Percentiles rank a stretch among this genome's conserved stretches.
phyloP scores from a whole-genome alignment of 2,329 filamentous ascomycete genomes.

The Colletotrichum euphorbiae region DNA sequence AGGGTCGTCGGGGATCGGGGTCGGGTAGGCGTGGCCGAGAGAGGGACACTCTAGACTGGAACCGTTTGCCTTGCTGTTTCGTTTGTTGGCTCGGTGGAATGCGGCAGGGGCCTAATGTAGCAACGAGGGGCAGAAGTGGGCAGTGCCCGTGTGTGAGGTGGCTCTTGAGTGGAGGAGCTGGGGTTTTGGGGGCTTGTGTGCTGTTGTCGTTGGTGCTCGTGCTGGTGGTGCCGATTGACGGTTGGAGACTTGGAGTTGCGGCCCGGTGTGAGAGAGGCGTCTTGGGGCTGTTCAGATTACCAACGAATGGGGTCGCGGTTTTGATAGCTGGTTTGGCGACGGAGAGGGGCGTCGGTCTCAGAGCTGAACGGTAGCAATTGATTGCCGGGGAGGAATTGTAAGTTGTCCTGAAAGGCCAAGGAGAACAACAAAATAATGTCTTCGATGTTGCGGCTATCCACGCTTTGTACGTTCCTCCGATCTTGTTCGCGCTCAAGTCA shows the following conservation, averaged over 20 bases:
- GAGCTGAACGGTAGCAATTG: neutral
- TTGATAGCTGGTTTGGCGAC: constrained; percentile 4
- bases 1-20: constrained; percentile 28
- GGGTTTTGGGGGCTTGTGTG: neutral
- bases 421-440: constrained; percentile 3
- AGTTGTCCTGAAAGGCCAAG: neutral
- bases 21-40: constrained; percentile 32
- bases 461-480: constrained; percentile 18
- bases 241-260: neutral
- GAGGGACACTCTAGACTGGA: constrained; percentile 11
- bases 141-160: constrained; percentile 6
- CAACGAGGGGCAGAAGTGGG: constrained; percentile 39
- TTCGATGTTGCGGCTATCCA: constrained; percentile 4
- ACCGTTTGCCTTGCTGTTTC: constrained; percentile 21
- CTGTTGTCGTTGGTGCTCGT: neutral
- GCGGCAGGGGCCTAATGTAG: constrained; percentile 37
- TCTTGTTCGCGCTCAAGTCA: constrained; percentile 12
- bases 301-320: constrained; percentile 1
- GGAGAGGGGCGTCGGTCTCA: neutral
- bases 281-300: constrained; percentile 5
- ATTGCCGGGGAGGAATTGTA: neutral
- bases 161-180: constrained; percentile 17
- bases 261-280: constrained; percentile 6
- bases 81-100: constrained; percentile 35
- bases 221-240: constrained; percentile 1